A percentile compares a stretch with the other conserved stretches of the same genome.
Evolutionary conservation across 805 yeast genomes (phyloP).

Genomic region (Ogataea pignaliae): DNA sequence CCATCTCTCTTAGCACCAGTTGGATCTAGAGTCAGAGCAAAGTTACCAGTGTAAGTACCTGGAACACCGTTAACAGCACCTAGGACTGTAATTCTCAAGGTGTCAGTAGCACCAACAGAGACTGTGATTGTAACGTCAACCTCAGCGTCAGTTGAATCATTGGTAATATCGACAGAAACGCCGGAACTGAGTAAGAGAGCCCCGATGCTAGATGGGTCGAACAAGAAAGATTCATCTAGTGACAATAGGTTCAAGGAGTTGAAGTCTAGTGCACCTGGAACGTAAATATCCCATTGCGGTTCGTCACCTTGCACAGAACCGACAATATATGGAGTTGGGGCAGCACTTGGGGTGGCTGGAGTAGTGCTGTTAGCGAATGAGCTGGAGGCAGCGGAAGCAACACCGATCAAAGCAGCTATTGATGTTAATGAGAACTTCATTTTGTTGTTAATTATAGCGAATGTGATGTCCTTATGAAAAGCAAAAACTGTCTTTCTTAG

Average conservation of each 20-base stretch:
- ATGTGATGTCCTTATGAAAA: not conserved
- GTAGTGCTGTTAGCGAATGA: constrained; percentile 10
- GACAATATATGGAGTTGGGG: constrained; percentile 14
- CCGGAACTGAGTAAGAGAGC: constrained; percentile 5
- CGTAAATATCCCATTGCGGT: constrained; percentile 17
- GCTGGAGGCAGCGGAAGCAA: constrained; percentile 18
- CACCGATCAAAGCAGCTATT: constrained; percentile 11
- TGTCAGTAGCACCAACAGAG: constrained; percentile 5
- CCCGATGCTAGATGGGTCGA: constrained; percentile 5
- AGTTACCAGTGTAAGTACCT: constrained; percentile 18
- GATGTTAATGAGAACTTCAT: constrained; percentile 20
- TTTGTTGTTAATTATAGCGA: not conserved
- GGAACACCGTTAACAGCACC: constrained; percentile 17
- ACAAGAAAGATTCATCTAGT: constrained; percentile 15
- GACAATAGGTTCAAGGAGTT: constrained; percentile 12
- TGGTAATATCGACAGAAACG: constrained; percentile 5
- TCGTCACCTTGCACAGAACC: constrained; percentile 13
- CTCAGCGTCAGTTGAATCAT: constrained; percentile 13
- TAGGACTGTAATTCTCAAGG: constrained; percentile 3
- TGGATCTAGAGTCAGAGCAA: constrained; percentile 19
- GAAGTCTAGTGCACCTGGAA: constrained; percentile 15
- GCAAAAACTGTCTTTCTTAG: not conserved
- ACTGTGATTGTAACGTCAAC: constrained; percentile 12
- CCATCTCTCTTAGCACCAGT: constrained; percentile 19
- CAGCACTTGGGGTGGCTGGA: constrained; percentile 6